Evolutionary conservation across 139 green algal species (phyloP), one percentile per base, ranked within the genome.

Genomic region (Chlamydomonas incerta): DNA sequence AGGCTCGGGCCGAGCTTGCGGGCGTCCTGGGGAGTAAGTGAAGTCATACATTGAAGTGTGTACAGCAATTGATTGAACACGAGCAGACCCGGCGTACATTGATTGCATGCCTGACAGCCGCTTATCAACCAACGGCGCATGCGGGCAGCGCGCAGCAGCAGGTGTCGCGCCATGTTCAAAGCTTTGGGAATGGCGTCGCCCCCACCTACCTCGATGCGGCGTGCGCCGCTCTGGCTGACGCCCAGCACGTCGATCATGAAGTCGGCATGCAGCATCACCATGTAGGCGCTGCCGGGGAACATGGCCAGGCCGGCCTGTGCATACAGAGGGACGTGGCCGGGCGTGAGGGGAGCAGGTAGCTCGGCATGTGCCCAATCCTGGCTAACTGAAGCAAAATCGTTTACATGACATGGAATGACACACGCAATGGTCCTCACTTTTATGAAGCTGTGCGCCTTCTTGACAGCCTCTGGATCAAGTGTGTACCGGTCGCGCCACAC

Each of bases 161-260:
- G n/a, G n/a, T n/a, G n/a, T n/a, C n/a, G n/a, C n/a, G n/a, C n/a
- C n/a, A n/a, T n/a, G n/a, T n/a, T n/a, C n/a, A n/a, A n/a, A n/a
- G n/a, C n/a, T n/a, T n/a, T n/a, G n/a, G n/a, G n/a, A n/a, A n/a
- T n/a, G n/a, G n/a, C n/a, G n/a, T n/a, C n/a, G n/a, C n/a, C n/a
- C n/a, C n/a, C 63, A 66, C 37, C 52, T 21, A 75, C 70, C 35
- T 82, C 74, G 24, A 92, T 73, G 74, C 83, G 74, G 0, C 68
- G 31, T 58, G 28, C n/a, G 15, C 72, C 81, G 31, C 23, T 67
- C 70, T 82, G 69, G 33, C 34, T 21, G 11, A 60, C 33, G 20
- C 68, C 52, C 24, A 41, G 46, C 37, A 87, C 80, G 13, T 86
- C 63, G 13, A 87, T 72, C 55, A 90, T 60, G 72, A 87, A 90